These are phyloP conservation scores for Lentinula sp. DNA, from an alignment of 768 basidiomycete genomes.

Conservation along the genomic window DNA sequence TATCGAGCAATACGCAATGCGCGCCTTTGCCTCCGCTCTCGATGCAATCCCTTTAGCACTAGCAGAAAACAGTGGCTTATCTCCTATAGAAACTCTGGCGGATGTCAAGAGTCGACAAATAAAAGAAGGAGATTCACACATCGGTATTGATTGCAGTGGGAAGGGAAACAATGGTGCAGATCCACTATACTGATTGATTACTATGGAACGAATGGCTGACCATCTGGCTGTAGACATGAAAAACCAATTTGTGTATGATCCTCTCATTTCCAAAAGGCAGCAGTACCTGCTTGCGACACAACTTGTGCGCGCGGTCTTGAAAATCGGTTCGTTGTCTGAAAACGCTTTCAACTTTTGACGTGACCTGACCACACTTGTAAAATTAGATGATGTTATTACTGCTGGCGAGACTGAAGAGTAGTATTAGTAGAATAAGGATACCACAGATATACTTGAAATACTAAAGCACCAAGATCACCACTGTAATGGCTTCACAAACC, in stretches of 20 bases:
- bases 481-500: too few species aligned
- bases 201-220: slow-evolving; percentile 94
- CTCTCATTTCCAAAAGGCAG: slow-evolving; percentile 94
- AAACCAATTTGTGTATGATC: slow-evolving; percentile 95
- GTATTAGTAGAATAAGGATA: not conserved
- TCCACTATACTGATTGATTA: not conserved
- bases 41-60: slow-evolving; percentile 94
- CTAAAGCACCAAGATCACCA: too few species aligned
- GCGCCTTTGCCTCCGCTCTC: slow-evolving; percentile 93
- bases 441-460: too few species aligned
- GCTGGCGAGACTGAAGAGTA: slow-evolving; percentile 68
- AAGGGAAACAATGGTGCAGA: slow-evolving; percentile 73
- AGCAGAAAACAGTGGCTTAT: slow-evolving; percentile 95
- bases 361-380: slow-evolving; percentile 2
- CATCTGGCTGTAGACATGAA: slow-evolving; percentile 89
- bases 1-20: slow-evolving; percentile 99
- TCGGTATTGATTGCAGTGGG: slow-evolving; percentile 92
- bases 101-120: slow-evolving; percentile 93
- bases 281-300: slow-evolving; percentile 97
- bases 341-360: too few species aligned
- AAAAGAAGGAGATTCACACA: slow-evolving; percentile 71
- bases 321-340: slow-evolving; percentile 49
- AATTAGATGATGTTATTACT: slow-evolving; percentile 70
- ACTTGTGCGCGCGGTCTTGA: slow-evolving; percentile 82
- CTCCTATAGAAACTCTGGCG: slow-evolving; percentile 95